Conservation (phyloP, 495 filamentous ascomycete species). For the Xylaria venustula region DNA sequence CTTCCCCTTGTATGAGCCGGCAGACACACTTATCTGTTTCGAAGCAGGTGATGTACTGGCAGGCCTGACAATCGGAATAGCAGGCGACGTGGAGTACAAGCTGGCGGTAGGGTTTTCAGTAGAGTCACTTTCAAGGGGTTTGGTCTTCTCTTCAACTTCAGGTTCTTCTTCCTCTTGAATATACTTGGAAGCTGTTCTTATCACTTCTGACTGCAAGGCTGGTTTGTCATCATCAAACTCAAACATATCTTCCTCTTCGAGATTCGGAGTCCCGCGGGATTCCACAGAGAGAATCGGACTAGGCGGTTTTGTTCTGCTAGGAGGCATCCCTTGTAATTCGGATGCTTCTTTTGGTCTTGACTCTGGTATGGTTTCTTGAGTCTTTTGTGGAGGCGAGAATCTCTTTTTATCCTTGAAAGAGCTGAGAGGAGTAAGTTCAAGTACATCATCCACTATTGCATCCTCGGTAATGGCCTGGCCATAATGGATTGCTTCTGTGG, state of each 20-base stretch:
- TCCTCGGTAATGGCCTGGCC: constrained; percentile 9
- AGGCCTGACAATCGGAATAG: constrained; percentile 21
- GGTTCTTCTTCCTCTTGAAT: constrained; percentile 23
- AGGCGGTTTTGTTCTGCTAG: neutral
- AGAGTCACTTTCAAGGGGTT: constrained; percentile 19
- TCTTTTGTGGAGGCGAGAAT: constrained; percentile 20
- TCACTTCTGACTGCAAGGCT: neutral
- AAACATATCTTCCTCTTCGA: constrained; percentile 31
- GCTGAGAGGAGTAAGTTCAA: constrained; percentile 25
- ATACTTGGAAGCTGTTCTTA: constrained; percentile 17
- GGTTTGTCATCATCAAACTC: constrained; percentile 22
- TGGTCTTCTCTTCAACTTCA: constrained; percentile 17
- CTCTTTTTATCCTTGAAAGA: constrained; percentile 29
- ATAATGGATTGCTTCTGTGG: constrained; percentile 8
- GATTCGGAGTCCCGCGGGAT: neutral
- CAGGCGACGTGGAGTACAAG: constrained; percentile 22
- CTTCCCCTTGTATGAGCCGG: constrained; percentile 45
- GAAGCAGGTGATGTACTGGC: constrained; percentile 15
- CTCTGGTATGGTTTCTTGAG: constrained; percentile 5
- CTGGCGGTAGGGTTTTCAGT: neutral
- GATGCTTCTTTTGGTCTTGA: neutral
- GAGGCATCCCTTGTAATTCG: neutral
- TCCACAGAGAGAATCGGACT: neutral
- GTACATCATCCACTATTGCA: constrained; percentile 18
- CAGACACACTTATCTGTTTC: constrained; percentile 16